Base-by-base conservation (phyloP, 176 grass and related monocot species). In the Pharus latifolius region DNA sequence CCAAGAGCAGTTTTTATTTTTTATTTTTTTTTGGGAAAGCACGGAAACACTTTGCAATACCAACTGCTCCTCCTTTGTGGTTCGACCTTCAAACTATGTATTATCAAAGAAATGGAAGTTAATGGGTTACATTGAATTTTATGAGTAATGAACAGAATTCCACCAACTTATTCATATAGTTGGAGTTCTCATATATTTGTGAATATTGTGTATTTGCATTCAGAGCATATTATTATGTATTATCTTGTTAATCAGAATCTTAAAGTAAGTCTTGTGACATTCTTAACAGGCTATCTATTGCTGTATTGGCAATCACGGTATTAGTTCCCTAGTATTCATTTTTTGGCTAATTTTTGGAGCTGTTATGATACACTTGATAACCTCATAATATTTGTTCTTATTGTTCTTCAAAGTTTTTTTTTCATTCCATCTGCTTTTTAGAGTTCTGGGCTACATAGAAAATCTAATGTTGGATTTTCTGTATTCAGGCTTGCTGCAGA, bases 401-500 rank as follows among this genome's bases (percentile, higher is more conserved):
- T 32, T 78, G 47, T 57, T 25, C 27, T 12, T 42, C 19, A 12
- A 49, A 22, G 42, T n/a, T 26, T 61, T 15, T 49, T 0, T 42
- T 65, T 57, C 41, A 10, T 77, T 45, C 22, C 63, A 32, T 10
- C 18, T 65, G 14, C 1, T 6, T 33, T 48, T 71, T 30, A 25
- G 61, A 70, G 20, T 29, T 53, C 51, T 9, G 35, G 16, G 30
- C 34, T 68, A 19, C 49, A 10, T 55, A 47, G 34, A 59, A 49
- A 70, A 40, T 55, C 37, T 85, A 35, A 90, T 73, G 1, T 20
- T 53, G 38, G 74, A 53, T 17, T 49, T 81, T 70, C 2, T 74
- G 3, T 69, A 24, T 85, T 65, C 90, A 99, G 95, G 57, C 79
- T 99, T 72, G 95, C 87, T 68, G 68, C 72, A 60, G 95, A 94